These are phyloP conservation scores for Phytopythium kandeliae DNA, from an alignment of 352 stramenopile species.

Conservation along the genomic window DNA sequence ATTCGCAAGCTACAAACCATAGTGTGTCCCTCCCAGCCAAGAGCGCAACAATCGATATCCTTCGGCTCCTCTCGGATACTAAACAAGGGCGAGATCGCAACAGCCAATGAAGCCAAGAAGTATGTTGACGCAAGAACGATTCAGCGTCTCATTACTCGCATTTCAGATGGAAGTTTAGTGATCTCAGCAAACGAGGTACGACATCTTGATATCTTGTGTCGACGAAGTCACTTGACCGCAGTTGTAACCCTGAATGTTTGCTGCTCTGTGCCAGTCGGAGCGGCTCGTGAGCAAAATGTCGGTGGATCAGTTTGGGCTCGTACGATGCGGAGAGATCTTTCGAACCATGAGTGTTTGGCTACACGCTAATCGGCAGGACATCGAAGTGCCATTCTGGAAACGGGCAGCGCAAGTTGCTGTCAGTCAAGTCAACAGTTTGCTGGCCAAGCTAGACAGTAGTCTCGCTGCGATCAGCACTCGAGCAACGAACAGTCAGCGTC, in stretches of 20 bases:
- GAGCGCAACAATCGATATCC: not conserved
- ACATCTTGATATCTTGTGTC: not conserved
- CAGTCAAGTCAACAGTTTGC: constrained; percentile 10
- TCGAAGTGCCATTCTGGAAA: constrained; percentile 33
- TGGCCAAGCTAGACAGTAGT: constrained; percentile 13
- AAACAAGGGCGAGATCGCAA: not conserved
- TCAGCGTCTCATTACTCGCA: constrained; percentile 26
- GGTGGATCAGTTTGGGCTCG: constrained; percentile 34
- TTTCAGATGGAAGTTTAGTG: constrained; percentile 33
- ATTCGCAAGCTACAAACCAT: constrained; percentile 28
- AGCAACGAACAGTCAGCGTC: too few relatives aligned
- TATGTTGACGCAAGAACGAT: constrained; percentile 31
- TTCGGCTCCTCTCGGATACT: constrained; percentile 14
- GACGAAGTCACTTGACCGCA: too few relatives aligned
- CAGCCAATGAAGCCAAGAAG: constrained; percentile 23
- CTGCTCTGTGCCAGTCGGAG: constrained; percentile 21
- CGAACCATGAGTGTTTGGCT: constrained; percentile 44
- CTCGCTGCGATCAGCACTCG: constrained; percentile 9
- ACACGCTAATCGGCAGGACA: constrained; percentile 12
- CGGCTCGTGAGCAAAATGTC: constrained; percentile 23
- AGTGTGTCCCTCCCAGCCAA: constrained; percentile 13
- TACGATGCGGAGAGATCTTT: constrained; percentile 41
- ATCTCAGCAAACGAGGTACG: constrained; percentile 27
- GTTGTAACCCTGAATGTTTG: too few relatives aligned
- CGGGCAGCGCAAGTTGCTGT: constrained; percentile 13